Evolutionary conservation across 106 monocot species (phyloP).

Genomic region (Amphibolis antarctica): DNA sequence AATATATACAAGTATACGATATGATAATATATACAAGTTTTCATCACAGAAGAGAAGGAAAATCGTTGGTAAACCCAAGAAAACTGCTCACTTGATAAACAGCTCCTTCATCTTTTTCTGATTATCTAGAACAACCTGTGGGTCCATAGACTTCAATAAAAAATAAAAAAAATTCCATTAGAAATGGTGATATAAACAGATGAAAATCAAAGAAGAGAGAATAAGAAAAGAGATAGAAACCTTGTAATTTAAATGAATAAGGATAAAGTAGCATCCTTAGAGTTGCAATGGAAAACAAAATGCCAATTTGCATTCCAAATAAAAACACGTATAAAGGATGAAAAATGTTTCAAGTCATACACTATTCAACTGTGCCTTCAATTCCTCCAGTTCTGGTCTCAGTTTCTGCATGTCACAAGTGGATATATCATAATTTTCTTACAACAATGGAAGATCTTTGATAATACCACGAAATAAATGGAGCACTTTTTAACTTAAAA

Average conservation of each 20-base stretch:
- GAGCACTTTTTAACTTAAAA: too few species aligned
- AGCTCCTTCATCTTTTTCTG: slow-evolving; percentile 45
- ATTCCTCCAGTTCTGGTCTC: slow-evolving; percentile 60
- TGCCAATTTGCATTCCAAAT: neutral
- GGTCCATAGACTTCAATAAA: slow-evolving; percentile 51
- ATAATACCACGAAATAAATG: too few species aligned
- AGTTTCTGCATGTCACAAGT: slow-evolving; percentile 23
- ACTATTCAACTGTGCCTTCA: slow-evolving; percentile 39
- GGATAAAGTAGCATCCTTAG: neutral
- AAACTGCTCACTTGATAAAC: slow-evolving; percentile 36
- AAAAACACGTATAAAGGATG: neutral
- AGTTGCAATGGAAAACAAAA: neutral
- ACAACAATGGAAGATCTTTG: too few species aligned
- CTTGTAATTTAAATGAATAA: neutral
- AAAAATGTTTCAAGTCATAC: slow-evolving; percentile 15
- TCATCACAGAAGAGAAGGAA: neutral
- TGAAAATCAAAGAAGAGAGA: neutral
- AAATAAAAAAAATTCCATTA: too few species aligned
- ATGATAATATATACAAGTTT: neutral
- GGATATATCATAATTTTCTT: neutral
- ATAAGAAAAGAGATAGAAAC: neutral
- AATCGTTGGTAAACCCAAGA: neutral
- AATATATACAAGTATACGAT: neutral
- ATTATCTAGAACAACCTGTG: slow-evolving; percentile 31
- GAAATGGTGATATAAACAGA: neutral